These are phyloP conservation scores for Arthrobotrys musiformis DNA, from an alignment of 2,329 filamentous ascomycete genomes.

Conservation along the genomic window DNA sequence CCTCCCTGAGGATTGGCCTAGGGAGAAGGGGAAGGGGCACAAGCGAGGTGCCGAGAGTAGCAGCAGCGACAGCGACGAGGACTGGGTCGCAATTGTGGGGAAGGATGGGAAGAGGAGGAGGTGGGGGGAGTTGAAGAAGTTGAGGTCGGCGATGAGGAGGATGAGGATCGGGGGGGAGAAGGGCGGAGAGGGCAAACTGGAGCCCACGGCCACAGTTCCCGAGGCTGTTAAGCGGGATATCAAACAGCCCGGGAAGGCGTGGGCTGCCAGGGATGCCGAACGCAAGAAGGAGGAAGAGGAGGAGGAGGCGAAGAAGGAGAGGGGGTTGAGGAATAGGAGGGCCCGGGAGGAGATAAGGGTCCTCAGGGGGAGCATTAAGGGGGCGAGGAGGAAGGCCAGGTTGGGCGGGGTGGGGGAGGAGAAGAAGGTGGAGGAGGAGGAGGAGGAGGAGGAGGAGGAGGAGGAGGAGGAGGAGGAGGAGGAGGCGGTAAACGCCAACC, in stretches of 20 bases:
- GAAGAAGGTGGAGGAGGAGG: too few relatives aligned
- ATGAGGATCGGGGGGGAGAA: not conserved
- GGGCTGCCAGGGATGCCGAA: not conserved
- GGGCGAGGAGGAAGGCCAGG: not conserved
- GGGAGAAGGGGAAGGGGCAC: not conserved
- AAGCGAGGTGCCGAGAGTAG: not conserved
- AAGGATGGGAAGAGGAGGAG: conserved; percentile 3
- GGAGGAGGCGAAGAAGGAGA: not conserved
- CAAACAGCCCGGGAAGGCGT: not conserved
- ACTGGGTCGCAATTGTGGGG: not conserved
- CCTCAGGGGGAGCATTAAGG: not conserved
- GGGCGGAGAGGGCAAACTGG: not conserved
- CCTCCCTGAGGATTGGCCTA: not conserved
- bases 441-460: not conserved
- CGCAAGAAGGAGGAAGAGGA: not conserved
- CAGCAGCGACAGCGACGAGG: conserved; percentile 1
- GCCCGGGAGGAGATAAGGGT: not conserved
- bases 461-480: not conserved
- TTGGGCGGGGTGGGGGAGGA: not conserved
- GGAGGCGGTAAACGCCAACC: not conserved
- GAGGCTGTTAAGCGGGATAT: not conserved
- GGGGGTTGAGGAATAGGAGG: not conserved
- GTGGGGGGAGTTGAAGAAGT: not conserved
- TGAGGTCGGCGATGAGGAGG: not conserved
- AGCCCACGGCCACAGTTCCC: not conserved